Percentiles rank a stretch among this genome's conserved stretches.
phyloP scores from a whole-genome alignment of 2,329 filamentous ascomycete genomes.

The Nemania abortiva region DNA sequence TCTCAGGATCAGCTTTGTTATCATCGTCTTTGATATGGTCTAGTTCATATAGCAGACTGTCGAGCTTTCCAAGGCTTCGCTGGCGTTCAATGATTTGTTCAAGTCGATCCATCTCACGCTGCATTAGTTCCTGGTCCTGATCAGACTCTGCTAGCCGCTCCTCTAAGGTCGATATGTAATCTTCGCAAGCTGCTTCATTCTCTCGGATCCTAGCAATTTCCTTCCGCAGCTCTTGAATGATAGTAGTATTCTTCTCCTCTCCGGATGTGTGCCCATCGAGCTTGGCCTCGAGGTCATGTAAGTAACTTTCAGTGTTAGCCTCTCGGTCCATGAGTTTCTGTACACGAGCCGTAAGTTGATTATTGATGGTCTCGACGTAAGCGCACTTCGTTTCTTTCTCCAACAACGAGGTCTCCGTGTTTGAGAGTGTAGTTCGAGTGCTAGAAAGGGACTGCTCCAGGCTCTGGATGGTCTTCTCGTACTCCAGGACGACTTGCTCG shows the following conservation, averaged over 20 bases:
- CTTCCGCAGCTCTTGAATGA: constrained; percentile 88
- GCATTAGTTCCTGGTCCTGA: constrained; percentile 96
- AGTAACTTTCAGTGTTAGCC: constrained; percentile 89
- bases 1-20: constrained; percentile 52
- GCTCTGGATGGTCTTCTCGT: constrained; percentile 97
- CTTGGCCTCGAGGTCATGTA: constrained; percentile 90
- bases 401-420: constrained; percentile 85
- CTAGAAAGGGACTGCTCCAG: constrained; percentile 92
- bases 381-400: constrained; percentile 96
- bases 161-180: constrained; percentile 97
- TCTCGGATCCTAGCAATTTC: constrained; percentile 90
- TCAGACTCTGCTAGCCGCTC: constrained; percentile 95
- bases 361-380: constrained; percentile 91
- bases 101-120: constrained; percentile 91
- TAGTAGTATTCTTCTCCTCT: constrained; percentile 90
- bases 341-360: constrained; percentile 88
- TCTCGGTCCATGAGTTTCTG: constrained; percentile 95
- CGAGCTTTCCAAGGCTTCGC: constrained; percentile 92
- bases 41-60: constrained; percentile 90
- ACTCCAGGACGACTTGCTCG: constrained; percentile 95
- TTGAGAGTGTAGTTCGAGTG: constrained; percentile 85
- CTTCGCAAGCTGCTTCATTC: constrained; percentile 89
- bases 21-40: constrained; percentile 78
- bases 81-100: constrained; percentile 97
- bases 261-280: constrained; percentile 91